Conservation (phyloP, 2,329 filamentous ascomycete genomes). For the Botrytis deweyae region DNA sequence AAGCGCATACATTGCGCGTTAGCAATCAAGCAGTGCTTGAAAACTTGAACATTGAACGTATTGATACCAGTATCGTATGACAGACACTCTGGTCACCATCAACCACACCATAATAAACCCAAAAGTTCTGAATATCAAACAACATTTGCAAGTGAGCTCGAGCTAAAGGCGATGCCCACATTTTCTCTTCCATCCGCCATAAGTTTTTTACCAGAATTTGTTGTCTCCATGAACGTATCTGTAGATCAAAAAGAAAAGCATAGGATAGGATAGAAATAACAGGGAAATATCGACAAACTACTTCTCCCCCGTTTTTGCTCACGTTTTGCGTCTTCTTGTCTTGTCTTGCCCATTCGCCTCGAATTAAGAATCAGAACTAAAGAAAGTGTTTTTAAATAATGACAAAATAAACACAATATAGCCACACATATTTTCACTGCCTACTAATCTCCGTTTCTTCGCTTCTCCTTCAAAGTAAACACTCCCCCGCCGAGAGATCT, state of each 20-base stretch:
- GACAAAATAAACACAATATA: constrained; percentile 1
- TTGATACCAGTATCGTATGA: constrained; percentile 5
- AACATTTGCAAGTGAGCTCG: constrained; percentile 12
- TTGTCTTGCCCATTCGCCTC: not conserved
- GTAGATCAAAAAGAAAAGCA: not conserved
- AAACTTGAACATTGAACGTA: not conserved
- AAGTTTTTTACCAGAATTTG: not conserved
- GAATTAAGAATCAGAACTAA: not conserved
- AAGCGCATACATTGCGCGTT: not conserved
- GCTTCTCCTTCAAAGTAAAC: not conserved
- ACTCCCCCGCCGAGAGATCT: not conserved
- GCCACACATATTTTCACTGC: not conserved
- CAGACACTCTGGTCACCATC: constrained; percentile 1
- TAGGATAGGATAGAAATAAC: not conserved
- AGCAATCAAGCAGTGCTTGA: not conserved
- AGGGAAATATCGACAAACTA: not conserved
- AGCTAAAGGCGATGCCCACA: not conserved
- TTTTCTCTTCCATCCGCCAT: not conserved
- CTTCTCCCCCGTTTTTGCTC: not conserved
- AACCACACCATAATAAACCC: not conserved
- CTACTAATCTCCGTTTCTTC: not conserved
- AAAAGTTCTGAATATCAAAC: constrained; percentile 1
- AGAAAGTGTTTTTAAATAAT: constrained; percentile 10
- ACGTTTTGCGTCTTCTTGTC: not conserved
- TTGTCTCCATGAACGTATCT: not conserved